These are phyloP conservation scores for Trypanosomatidae sp. DNA, from an alignment of 208 protist species.

Conservation along the genomic window DNA sequence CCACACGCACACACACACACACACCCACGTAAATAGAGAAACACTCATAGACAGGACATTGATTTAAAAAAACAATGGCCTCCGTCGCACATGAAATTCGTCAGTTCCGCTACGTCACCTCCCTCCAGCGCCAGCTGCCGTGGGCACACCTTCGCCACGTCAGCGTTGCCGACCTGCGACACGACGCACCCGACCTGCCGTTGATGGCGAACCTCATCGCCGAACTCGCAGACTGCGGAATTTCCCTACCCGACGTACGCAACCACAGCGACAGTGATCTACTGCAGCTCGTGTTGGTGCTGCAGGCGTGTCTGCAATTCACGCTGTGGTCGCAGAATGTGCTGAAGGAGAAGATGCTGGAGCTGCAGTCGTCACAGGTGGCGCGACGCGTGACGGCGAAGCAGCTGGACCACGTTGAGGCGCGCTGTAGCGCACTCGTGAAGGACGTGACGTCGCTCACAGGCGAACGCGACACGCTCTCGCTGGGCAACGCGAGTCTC, in stretches of 20 bases:
- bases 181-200: conserved; percentile 56
- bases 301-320: conserved; percentile 82
- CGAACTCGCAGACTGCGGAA: conserved; percentile 27
- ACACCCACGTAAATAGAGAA: too few species aligned
- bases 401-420: conserved; percentile 52
- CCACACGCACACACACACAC: too few species aligned
- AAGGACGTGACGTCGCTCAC: conserved; percentile 24
- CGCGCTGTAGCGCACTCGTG: conserved; percentile 26
- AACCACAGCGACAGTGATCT: conserved; percentile 50
- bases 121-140: conserved; percentile 29
- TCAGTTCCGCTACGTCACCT: conserved; percentile 48
- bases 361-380: conserved; percentile 38
- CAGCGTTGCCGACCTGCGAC: conserved; percentile 40
- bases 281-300: conserved; percentile 54
- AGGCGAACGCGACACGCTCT: conserved; percentile 61
- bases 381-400: conserved; percentile 40
- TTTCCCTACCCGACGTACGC: conserved; percentile 32
- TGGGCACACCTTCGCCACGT: conserved; percentile 63
- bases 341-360: conserved; percentile 61
- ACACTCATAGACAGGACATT: too few species aligned
- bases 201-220: conserved; percentile 73
- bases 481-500: conserved; percentile 36
- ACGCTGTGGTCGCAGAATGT: conserved; percentile 80
- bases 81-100: conserved; percentile 42
- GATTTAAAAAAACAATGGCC: neutral